Base-by-base conservation (phyloP, 2,329 filamentous ascomycete species). In the Aspergillus tubingensis region DNA sequence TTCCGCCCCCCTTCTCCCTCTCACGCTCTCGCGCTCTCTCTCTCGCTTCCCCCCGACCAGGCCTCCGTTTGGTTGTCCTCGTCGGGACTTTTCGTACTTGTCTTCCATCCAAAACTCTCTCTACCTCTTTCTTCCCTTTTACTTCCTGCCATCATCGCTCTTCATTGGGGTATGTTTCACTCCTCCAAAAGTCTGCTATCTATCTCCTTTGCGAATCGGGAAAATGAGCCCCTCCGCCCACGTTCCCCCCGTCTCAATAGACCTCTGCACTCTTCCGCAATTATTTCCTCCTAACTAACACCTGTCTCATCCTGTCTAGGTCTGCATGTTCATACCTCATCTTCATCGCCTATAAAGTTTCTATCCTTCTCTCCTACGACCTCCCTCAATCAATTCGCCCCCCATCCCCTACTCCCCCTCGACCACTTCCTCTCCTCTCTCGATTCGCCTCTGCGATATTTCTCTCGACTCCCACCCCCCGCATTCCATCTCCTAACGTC, bases 211-310 rank as follows among this genome's bases (percentile, higher is more conserved):
- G 60, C 61, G 51, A 61, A 59, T 65, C 57, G 57, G 63, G 59
- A 58, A 60, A 59, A 57, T 60, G 59, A 58, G 57, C 64, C 64
- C 62, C 64, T 66, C 64, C 64, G 58, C 64, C 64, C 64, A 63
- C 64, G 62, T 63, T 62, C 55, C 54, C 54, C 53, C 55, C 51
- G 54, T 56, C 39, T 44, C 44, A 47, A 39, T 54, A 59, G 56
- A 58, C 54, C 19, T 41, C 58, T 53, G 59, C 60, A 57, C 32
- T 64, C 55, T 49, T 25, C 55, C 61, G 51, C 27, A 62, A 57
- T 57, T 55, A 36, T 61, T 59, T 57, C 41, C 56, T 25, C 27
- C 48, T 30, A 52, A 39, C 61, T 67, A 60, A 62, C 58, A 54
- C 54, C 47, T 62, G 57, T 60, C 55, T 50, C 57, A 32, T 49